Conservation (phyloP, 257 asterid species). For the Anisodus acutangulus region DNA sequence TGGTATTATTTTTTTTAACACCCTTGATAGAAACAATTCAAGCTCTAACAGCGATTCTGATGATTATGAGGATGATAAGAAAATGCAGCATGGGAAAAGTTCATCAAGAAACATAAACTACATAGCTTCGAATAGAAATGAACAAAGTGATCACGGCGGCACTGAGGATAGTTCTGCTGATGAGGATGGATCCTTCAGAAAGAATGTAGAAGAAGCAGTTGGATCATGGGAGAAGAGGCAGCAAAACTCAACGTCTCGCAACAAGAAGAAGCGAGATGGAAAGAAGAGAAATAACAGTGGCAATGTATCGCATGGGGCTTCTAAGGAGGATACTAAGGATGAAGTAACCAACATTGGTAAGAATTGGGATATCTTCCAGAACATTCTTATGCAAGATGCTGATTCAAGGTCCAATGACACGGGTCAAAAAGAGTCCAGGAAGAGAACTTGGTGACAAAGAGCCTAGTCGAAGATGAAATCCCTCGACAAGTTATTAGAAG, state of each 20-base stretch:
- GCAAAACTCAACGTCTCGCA: constrained; percentile 48
- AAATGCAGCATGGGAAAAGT: constrained; percentile 43
- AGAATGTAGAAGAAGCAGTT: constrained; percentile 65
- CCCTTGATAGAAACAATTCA: constrained; percentile 37
- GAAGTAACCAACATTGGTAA: constrained; percentile 43
- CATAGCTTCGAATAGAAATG: constrained; percentile 59
- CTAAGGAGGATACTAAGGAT: constrained; percentile 40
- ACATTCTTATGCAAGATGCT: constrained; percentile 70
- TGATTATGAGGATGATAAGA: constrained; percentile 46
- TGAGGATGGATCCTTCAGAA: constrained; percentile 54
- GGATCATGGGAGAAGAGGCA: constrained; percentile 62
- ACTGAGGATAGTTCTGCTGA: constrained; percentile 51
- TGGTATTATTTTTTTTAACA: neutral
- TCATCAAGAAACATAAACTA: constrained; percentile 77
- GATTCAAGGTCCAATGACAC: constrained; percentile 45
- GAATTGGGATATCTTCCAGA: constrained; percentile 80
- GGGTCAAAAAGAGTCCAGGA: constrained; percentile 39
- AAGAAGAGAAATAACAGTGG: constrained; percentile 44
- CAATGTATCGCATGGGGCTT: constrained; percentile 13
- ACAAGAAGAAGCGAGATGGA: constrained; percentile 46
- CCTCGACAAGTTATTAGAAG: constrained; percentile 35
- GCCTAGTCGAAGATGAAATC: constrained; percentile 25
- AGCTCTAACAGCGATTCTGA: constrained; percentile 55
- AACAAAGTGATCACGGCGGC: constrained; percentile 43
- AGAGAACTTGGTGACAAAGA: constrained; percentile 35